Base-by-base conservation (phyloP, 2,329 filamentous ascomycete genomes). In the Aspergillus costaricaensis region DNA sequence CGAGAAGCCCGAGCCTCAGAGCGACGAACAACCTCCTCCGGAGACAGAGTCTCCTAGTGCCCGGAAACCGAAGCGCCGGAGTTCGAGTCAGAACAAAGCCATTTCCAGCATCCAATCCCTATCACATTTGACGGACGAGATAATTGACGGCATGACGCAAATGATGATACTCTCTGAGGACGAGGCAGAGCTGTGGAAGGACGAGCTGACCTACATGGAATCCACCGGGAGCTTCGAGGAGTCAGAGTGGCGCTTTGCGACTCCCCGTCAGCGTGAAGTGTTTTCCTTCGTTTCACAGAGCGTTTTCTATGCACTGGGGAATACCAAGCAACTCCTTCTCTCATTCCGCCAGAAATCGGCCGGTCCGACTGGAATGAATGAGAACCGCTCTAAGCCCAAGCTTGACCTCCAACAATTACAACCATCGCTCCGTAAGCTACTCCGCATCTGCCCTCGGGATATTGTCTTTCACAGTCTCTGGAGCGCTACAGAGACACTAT, bases 241-340 rank as follows among this genome's bases (percentile, higher is more conserved):
- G 27, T 70, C 72, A 5, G 72, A 77, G 27, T 78, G 75, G 75
- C 67, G 63, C 47, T 74, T 72, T 66, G 74, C 77, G 48, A 76
- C 75, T n/a, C 58, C 62, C 41, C 67, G 68, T 5, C 77, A 79
- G 59, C 74, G 74, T 17, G 65, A 74, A 47, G 72, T 68, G 15
- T 79, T 77, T 54, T 69, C 75, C 5, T 81, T 80, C 61, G 61
- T 80, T 54, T 70, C 74, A 7, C 80, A 81, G 61, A 81, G 78
- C 57, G 71, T 80, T 1, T 78, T 75, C 59, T 82, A 77, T 61
- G 72, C 77, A 14, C 62, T 82, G 48, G 76, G 79, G 62, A 75
- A 69, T 55, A 72, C 76, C 21, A 71, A 65, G 30, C 74, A 79
- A 49, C 72, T 82, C 9, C 55, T 80, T 4, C 68, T 62, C 41